A percentile compares a stretch with the other conserved stretches of the same genome.
Evolutionary conservation across 441 rosid species (phyloP).

Genomic region (Arabidopsis hybrid): DNA sequence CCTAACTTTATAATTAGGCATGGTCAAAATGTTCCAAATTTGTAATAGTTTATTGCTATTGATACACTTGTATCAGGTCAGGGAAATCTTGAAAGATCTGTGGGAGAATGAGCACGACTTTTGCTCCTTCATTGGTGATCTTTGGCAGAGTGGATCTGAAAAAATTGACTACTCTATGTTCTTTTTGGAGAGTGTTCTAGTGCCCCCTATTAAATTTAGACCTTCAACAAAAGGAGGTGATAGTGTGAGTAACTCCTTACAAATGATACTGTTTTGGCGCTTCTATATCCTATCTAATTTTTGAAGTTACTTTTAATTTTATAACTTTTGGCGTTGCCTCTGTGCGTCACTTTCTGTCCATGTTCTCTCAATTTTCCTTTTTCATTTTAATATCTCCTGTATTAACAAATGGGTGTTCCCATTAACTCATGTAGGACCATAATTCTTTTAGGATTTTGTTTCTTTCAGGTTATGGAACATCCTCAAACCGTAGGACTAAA

Average conservation of each 20-base stretch:
- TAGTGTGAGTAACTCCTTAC: constrained; percentile 55
- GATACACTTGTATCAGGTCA: constrained; percentile 58
- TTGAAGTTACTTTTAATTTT: constrained; percentile 13
- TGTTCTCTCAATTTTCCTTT: neutral
- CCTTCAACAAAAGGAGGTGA: constrained; percentile 92
- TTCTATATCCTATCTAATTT: constrained; percentile 9
- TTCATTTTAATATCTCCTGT: neutral
- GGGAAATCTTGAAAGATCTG: constrained; percentile 59
- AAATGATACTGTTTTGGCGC: neutral
- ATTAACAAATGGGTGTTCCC: constrained; percentile 7
- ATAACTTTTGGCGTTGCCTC: constrained; percentile 12
- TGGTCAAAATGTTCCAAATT: neutral
- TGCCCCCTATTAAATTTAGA: constrained; percentile 91
- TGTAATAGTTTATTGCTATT: constrained; percentile 12
- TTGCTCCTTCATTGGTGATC: constrained; percentile 80
- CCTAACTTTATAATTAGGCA: constrained; percentile 6
- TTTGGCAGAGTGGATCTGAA: constrained; percentile 69
- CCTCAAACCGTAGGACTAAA: constrained; percentile 83
- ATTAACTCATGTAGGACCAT: constrained; percentile 7
- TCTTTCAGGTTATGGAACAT: constrained; percentile 87
- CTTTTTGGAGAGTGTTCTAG: constrained; percentile 80
- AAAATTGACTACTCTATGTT: constrained; percentile 69
- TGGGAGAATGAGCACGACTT: constrained; percentile 88
- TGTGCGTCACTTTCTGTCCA: constrained; percentile 19
- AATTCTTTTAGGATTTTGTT: constrained; percentile 32